phyloP scores from a whole-genome alignment of 164 flowering plant genomes.

The Kingdonia uniflora region DNA sequence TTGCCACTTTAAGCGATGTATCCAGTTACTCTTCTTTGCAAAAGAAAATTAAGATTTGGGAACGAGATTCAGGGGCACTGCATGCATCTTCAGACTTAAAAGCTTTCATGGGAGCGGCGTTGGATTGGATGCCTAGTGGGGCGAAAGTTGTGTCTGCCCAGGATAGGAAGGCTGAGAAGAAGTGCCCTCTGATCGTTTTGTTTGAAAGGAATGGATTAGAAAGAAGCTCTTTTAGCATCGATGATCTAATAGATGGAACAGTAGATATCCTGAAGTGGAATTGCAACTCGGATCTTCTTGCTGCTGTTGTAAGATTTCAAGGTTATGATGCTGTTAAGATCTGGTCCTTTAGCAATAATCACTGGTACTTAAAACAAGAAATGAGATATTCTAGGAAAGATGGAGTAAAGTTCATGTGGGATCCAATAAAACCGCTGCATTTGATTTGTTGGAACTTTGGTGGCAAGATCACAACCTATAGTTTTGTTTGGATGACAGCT shows the following conservation, averaged over 20 bases:
- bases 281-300: constrained; percentile 84
- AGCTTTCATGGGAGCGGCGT: constrained; percentile 40
- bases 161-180: constrained; percentile 42
- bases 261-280: constrained; percentile 74
- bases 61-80: constrained; percentile 66
- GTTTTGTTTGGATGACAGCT: constrained; percentile 74
- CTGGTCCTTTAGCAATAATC: constrained; percentile 92
- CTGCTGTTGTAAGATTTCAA: constrained; percentile 55
- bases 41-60: constrained; percentile 77
- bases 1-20: constrained; percentile 50
- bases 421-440: constrained; percentile 59
- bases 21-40: constrained; percentile 22
- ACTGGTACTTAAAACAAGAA: constrained; percentile 90
- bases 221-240: constrained; percentile 62
- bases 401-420: constrained; percentile 67
- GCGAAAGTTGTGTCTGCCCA: constrained; percentile 75
- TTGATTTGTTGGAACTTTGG: constrained; percentile 73
- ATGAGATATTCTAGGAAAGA: constrained; percentile 49
- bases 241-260: constrained; percentile 39
- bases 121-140: constrained; percentile 98
- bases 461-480: constrained; percentile 46
- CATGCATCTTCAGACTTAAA: constrained; percentile 73
- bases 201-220: constrained; percentile 90
- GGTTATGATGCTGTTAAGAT: constrained; percentile 53
- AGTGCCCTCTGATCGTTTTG: constrained; percentile 54